phyloP scores from a whole-genome alignment of 2,329 filamentous ascomycete species.

The Aureobasidium pullulans region DNA sequence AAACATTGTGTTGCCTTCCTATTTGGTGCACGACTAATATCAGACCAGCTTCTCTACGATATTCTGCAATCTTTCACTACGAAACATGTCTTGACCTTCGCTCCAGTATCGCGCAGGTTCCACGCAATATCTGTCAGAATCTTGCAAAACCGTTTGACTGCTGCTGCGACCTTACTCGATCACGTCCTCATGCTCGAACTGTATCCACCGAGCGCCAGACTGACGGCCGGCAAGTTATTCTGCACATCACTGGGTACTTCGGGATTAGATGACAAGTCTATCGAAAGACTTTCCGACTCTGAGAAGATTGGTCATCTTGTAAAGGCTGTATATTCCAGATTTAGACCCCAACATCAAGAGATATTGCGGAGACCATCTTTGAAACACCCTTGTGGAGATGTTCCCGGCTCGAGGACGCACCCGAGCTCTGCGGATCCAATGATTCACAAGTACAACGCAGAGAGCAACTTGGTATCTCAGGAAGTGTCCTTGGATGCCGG shows the following conservation, averaged over 20 bases:
- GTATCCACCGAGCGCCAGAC: conserved; percentile 63
- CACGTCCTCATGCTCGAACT: conserved; percentile 70
- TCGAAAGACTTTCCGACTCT: conserved; percentile 25
- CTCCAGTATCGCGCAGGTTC: conserved; percentile 55
- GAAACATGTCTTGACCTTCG: conserved; percentile 43
- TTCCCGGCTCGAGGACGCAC: conserved; percentile 39
- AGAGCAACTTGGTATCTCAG: conserved; percentile 35
- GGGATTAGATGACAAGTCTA: conserved; percentile 40
- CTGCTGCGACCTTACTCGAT: conserved; percentile 50
- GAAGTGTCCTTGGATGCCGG: conserved; percentile 50
- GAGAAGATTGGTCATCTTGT: conserved; percentile 46
- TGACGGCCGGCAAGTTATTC: conserved; percentile 60
- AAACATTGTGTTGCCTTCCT: not conserved
- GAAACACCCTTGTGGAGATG: conserved; percentile 40
- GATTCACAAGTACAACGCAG: conserved; percentile 11
- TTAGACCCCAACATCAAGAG: conserved; percentile 55
- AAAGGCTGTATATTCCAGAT: conserved; percentile 57
- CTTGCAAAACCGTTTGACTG: conserved; percentile 56
- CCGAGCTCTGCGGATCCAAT: conserved; percentile 16
- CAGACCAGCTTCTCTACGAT: conserved; percentile 33
- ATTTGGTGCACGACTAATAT: not conserved
- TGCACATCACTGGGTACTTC: conserved; percentile 62
- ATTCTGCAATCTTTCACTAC: conserved; percentile 37
- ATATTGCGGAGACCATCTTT: conserved; percentile 33
- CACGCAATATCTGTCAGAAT: conserved; percentile 56